Percentiles rank a stretch among this genome's conserved stretches.
Evolutionary conservation across 148 eudicot species (phyloP).

Genomic region (Nyssa sinensis): DNA sequence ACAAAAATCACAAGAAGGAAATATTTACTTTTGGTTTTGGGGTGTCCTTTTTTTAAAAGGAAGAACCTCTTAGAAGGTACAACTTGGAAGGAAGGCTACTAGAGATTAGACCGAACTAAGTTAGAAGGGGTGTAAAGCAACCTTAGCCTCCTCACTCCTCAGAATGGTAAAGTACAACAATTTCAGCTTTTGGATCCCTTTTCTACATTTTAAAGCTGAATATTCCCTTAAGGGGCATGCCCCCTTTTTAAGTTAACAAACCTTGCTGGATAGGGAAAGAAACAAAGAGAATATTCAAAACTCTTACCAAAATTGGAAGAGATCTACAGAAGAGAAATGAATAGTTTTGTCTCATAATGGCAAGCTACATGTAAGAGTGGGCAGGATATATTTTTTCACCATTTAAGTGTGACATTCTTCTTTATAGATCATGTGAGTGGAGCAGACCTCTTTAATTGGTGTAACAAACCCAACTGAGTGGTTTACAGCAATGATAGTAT

Average conservation of each 20-base stretch:
- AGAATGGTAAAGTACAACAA: not conserved
- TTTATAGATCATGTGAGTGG: not conserved
- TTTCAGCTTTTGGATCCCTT: not conserved
- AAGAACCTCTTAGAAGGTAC: not conserved
- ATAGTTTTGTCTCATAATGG: not conserved
- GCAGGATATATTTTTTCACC: too few species aligned
- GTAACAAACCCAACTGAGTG: not conserved
- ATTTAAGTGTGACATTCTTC: not conserved
- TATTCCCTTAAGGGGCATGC: not conserved
- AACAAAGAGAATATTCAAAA: not conserved
- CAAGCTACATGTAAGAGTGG: too few species aligned
- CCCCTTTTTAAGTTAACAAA: not conserved
- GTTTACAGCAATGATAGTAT: not conserved
- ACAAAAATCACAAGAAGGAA: not conserved
- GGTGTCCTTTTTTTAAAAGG: not conserved
- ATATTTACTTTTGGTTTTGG: not conserved
- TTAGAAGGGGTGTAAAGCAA: not conserved
- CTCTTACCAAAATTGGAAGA: not conserved
- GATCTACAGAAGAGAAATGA: not conserved
- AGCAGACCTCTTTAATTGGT: not conserved
- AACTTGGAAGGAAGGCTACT: not conserved
- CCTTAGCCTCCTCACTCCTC: not conserved
- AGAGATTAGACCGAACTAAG: not conserved
- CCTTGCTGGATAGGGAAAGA: not conserved
- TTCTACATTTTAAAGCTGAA: not conserved